A percentile compares a stretch with the other conserved stretches of the same genome.
These are phyloP conservation scores for Globisporangium iwayamae DNA, from an alignment of 352 stramenopile species.

Conservation along the genomic window DNA sequence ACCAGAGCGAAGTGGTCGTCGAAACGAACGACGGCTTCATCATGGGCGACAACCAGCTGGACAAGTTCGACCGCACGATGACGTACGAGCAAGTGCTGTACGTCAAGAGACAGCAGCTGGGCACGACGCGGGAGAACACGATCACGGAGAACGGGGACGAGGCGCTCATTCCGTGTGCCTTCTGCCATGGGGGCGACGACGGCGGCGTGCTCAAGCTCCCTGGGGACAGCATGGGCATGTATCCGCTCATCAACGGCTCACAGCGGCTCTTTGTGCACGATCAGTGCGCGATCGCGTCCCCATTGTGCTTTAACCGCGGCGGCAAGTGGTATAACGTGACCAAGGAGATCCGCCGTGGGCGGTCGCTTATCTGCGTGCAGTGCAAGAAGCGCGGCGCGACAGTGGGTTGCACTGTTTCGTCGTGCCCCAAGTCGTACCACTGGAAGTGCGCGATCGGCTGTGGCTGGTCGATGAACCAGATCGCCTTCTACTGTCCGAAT, in stretches of 20 bases:
- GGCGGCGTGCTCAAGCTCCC: constrained; percentile 71
- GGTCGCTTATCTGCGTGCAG: constrained; percentile 55
- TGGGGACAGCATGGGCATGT: constrained; percentile 65
- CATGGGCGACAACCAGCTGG: constrained; percentile 76
- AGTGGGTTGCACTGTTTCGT: constrained; percentile 62
- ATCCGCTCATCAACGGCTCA: constrained; percentile 61
- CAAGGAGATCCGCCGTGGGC: constrained; percentile 76
- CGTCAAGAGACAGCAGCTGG: constrained; percentile 39
- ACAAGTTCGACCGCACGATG: constrained; percentile 68
- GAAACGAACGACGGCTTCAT: constrained; percentile 83
- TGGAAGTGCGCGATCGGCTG: constrained; percentile 77
- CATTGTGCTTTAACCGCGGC: constrained; percentile 73
- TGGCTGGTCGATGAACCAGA: constrained; percentile 70
- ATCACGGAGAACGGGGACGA: constrained; percentile 30
- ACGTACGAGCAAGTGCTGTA: constrained; percentile 70
- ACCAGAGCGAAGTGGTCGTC: constrained; percentile 49
- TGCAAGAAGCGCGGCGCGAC: constrained; percentile 77
- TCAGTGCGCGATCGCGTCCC: constrained; percentile 81
- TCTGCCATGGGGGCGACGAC: constrained; percentile 72
- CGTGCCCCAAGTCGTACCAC: constrained; percentile 73
- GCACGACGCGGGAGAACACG: constrained; percentile 18
- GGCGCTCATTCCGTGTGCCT: constrained; percentile 69
- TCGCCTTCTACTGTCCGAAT: constrained; percentile 79
- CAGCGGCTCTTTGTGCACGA: constrained; percentile 85
- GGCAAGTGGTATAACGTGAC: constrained; percentile 83